Conservation (phyloP, 441 rosid species). For the Arabidopsis lyrata region DNA sequence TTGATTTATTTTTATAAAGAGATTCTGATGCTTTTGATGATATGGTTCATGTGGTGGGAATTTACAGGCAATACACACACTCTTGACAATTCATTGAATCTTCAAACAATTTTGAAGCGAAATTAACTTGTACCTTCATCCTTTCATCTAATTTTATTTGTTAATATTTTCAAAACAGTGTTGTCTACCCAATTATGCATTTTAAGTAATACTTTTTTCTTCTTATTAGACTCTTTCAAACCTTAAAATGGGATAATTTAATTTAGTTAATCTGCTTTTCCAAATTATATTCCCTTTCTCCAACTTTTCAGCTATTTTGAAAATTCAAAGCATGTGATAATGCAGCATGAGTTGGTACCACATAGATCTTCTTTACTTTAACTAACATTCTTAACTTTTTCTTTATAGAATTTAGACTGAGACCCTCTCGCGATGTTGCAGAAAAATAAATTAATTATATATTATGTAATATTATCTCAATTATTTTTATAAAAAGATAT, state of each 20-base stretch:
- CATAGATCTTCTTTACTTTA: no score
- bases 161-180: background rate
- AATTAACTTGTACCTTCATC: background rate
- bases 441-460: no score
- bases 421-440: no score
- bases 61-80: background rate
- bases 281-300: background rate
- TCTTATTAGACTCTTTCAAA: conserved; percentile 5
- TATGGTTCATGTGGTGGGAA: conserved; percentile 12
- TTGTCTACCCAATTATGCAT: background rate
- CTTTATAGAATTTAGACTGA: no score
- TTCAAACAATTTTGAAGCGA: background rate
- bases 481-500: no score
- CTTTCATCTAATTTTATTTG: background rate
- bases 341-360: no score
- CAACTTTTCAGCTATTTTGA: no score
- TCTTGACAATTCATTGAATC: conserved; percentile 1
- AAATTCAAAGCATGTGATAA: no score
- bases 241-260: background rate
- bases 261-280: background rate
- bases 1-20: no score
- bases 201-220: background rate
- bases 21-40: conserved; percentile 8
- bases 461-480: no score
- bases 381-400: no score